Evolutionary conservation across 305 asterid genomes (phyloP), one percentile per base, ranked within the genome.

Genomic region (Euphrasia arctica): DNA sequence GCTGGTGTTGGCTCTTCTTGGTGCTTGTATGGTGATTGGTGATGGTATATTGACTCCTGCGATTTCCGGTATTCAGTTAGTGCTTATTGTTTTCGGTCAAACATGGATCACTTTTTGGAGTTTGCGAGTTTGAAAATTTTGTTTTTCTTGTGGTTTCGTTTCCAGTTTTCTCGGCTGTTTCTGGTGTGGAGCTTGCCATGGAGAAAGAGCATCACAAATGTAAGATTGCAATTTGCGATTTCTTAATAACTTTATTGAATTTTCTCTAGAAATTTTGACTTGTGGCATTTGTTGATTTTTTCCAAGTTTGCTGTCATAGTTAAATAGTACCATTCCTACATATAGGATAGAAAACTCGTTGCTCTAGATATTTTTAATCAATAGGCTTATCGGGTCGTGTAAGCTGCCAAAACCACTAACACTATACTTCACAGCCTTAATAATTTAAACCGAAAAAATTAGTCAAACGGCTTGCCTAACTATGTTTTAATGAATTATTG

Each of bases 21-120:
- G 63, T 18, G 42, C 63, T 9, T 58, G 63, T 58, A 58, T 58
- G 63, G 63, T 36, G 11, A 58, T 58, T 58, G 63, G 63, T 15
- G 63, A 58, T 58, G 63, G 63, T 11, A 18, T 58, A 29, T 43
- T 58, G 22, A 58, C 63, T 13, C 63, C 63, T 5, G 63, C 63
- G 0, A 34, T 58, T 32, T 58, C 63, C 2, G 42, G 61, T 56
- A 52, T 6, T 2, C 6, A 2, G 25, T 18, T 18, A 2, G 9
- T 22, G 58, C 9, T 18, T 52, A 5, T 15, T 22, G 43, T 18
- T 52, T 52, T 52, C 25, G 31, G 31, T 52, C 29, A 9, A 9
- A 22, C 27, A 22, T 10, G 12, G n/a, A 22, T 50, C 8, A 15
- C 15, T n/a, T 47, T 3, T 47, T 3, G 18, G 15, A 47, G 52